Evolutionary conservation across 495 filamentous ascomycete genomes (phyloP).

Genomic region (Trichoderma parareesei): DNA sequence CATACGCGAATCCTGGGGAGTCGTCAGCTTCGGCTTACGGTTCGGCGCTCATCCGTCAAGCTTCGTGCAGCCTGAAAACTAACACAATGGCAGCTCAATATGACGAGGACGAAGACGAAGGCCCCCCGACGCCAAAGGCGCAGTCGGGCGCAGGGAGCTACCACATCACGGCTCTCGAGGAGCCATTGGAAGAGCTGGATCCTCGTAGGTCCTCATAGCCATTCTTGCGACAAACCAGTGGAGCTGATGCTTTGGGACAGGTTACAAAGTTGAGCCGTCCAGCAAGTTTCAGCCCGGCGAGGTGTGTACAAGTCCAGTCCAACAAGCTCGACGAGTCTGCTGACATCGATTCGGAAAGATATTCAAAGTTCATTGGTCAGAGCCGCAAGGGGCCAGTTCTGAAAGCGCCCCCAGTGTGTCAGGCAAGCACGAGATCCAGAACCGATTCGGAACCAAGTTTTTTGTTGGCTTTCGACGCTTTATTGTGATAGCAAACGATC

Average conservation of each 20-base stretch:
- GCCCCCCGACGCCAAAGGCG: not conserved
- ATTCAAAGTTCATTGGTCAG: conserved; percentile 41
- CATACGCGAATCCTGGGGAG: not conserved
- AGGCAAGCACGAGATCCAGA: conserved; percentile 21
- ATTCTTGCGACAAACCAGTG: not conserved
- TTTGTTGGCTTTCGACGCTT: conserved; percentile 38
- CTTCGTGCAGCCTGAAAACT: not conserved
- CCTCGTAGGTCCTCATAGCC: conserved; percentile 12
- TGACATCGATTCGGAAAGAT: conserved; percentile 21
- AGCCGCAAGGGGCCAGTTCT: conserved; percentile 30
- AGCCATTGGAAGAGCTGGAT: conserved; percentile 12
- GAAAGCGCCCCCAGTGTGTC: conserved; percentile 25
- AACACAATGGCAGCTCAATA: not conserved
- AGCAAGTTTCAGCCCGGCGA: conserved; percentile 32
- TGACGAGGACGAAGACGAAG: conserved; percentile 10
- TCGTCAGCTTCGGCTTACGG: conserved; percentile 1
- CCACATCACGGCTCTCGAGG: not conserved
- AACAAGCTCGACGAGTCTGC: not conserved
- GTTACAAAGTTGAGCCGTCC: conserved; percentile 34
- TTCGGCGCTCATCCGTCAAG: not conserved
- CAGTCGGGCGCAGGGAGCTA: not conserved
- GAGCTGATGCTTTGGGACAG: conserved; percentile 18
- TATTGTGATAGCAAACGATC: conserved; percentile 38
- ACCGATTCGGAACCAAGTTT: conserved; percentile 25
- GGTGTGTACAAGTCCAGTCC: conserved; percentile 16